Percentiles rank a stretch among this genome's conserved stretches.
Conservation (phyloP, 2,329 filamentous ascomycete genomes). For the Neofusicoccum ribis region DNA sequence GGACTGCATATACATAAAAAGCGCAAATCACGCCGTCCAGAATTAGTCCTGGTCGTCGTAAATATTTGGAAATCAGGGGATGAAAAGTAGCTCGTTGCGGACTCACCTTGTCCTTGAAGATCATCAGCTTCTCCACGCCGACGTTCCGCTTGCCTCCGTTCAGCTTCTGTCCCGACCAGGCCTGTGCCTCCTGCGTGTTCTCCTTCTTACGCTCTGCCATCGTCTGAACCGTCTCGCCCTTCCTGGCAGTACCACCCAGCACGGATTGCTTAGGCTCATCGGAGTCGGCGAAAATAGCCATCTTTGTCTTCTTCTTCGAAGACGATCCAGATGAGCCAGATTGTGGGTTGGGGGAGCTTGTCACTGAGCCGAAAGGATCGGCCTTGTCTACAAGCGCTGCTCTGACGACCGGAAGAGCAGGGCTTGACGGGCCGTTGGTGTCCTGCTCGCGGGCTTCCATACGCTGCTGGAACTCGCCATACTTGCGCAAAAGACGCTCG, state of each 20-base stretch:
- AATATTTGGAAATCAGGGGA: constrained; percentile 58
- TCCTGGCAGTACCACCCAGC: constrained; percentile 62
- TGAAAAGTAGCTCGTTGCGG: constrained; percentile 29
- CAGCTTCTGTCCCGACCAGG: constrained; percentile 89
- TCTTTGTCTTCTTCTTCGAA: constrained; percentile 69
- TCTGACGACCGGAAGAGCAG: constrained; percentile 79
- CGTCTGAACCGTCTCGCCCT: constrained; percentile 91
- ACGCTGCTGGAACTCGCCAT: constrained; percentile 84
- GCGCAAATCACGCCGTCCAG: constrained; percentile 51
- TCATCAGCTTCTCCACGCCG: constrained; percentile 75
- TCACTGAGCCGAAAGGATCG: constrained; percentile 68
- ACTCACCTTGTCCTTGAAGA: constrained; percentile 97
- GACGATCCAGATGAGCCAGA: constrained; percentile 48
- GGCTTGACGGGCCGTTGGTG: constrained; percentile 71
- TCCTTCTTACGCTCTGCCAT: constrained; percentile 90
- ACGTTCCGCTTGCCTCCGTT: constrained; percentile 82
- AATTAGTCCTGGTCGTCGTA: constrained; percentile 96
- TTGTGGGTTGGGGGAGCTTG: constrained; percentile 65
- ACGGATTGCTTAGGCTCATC: constrained; percentile 54
- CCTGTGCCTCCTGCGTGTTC: constrained; percentile 80
- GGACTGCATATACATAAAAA: constrained; percentile 56
- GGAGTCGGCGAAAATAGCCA: constrained; percentile 88
- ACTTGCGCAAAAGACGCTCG: constrained; percentile 82
- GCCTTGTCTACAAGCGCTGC: constrained; percentile 82
- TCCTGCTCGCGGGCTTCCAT: constrained; percentile 66